These are phyloP conservation scores for Sordariomycetes sp. DNA, from an alignment of 2,329 filamentous ascomycete genomes.

Conservation along the genomic window DNA sequence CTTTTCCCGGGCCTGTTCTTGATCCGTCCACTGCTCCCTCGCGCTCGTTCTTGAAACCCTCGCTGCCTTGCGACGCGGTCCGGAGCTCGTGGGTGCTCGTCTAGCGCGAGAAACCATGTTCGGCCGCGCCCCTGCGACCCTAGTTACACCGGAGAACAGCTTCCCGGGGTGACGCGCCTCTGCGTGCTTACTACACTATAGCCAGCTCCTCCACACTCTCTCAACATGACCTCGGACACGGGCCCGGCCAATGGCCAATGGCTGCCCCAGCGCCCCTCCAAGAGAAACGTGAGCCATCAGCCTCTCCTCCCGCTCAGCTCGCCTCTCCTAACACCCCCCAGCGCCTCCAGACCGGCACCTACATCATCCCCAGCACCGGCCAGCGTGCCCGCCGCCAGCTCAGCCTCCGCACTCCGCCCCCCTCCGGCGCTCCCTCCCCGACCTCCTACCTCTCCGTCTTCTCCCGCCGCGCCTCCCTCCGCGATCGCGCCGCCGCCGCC, in stretches of 20 bases:
- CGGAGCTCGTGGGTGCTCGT: background rate
- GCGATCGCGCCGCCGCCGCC: constrained; percentile 19
- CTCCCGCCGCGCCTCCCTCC: constrained; percentile 16
- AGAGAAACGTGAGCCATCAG: background rate
- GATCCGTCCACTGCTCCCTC: too few relatives aligned
- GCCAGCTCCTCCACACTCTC: background rate
- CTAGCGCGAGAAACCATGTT: background rate
- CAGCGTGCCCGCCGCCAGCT: constrained; percentile 72
- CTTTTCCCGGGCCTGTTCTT: too few relatives aligned
- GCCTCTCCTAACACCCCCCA: constrained; percentile 13
- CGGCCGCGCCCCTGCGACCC: background rate
- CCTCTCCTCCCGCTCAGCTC: background rate
- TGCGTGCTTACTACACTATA: background rate
- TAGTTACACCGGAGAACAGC: background rate
- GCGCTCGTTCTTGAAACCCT: too few relatives aligned
- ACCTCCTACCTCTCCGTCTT: constrained; percentile 18
- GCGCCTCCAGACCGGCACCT: constrained; percentile 74
- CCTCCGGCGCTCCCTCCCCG: constrained; percentile 14
- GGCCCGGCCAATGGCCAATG: background rate
- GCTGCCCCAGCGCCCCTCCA: constrained; percentile 1
- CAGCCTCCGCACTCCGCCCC: constrained; percentile 42
- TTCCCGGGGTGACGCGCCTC: background rate
- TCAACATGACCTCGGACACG: constrained; percentile 1
- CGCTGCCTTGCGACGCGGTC: too few relatives aligned
- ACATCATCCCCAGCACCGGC: constrained; percentile 76